Conservation (phyloP, 192 early-diverging fungal species). For the Linderina pennispora region DNA sequence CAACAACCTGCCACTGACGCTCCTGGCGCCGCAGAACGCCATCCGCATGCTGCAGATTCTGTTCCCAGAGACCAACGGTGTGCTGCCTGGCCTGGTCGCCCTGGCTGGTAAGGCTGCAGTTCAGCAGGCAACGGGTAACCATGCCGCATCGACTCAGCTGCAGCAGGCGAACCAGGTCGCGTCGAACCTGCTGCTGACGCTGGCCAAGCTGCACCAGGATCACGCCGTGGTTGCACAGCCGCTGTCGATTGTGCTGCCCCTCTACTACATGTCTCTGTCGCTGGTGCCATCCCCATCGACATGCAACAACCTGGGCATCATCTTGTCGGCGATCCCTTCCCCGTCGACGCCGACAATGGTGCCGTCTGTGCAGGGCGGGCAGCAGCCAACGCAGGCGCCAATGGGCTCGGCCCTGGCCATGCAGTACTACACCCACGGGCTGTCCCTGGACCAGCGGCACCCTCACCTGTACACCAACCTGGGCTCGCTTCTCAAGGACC, state of each 20-base stretch:
- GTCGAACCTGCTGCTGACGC: conserved; percentile 62
- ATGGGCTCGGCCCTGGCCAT: conserved; percentile 75
- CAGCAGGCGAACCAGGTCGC: conserved; percentile 44
- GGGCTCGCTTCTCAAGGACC: conserved; percentile 85
- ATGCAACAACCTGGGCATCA: conserved; percentile 87
- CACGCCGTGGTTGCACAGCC: conserved; percentile 50
- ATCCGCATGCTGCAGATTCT: conserved; percentile 50
- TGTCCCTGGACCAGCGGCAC: conserved; percentile 72
- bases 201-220: conserved; percentile 89
- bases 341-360: conserved; percentile 47
- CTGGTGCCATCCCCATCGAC: conserved; percentile 81
- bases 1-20: conserved; percentile 46
- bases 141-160: conserved; percentile 25
- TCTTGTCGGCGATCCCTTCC: conserved; percentile 63
- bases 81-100: conserved; percentile 59
- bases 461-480: conserved; percentile 93
- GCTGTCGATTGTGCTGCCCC: conserved; percentile 62
- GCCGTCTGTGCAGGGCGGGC: conserved; percentile 43
- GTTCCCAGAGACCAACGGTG: conserved; percentile 57
- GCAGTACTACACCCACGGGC: conserved; percentile 82
- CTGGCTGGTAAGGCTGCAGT: conserved; percentile 20
- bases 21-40: conserved; percentile 60
- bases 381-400: conserved; percentile 47
- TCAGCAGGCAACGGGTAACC: conserved; percentile 45
- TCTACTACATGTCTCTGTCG: conserved; percentile 79